These are phyloP conservation scores for Calonectria honghensis DNA, from an alignment of 2,329 filamentous ascomycete genomes.

Conservation along the genomic window DNA sequence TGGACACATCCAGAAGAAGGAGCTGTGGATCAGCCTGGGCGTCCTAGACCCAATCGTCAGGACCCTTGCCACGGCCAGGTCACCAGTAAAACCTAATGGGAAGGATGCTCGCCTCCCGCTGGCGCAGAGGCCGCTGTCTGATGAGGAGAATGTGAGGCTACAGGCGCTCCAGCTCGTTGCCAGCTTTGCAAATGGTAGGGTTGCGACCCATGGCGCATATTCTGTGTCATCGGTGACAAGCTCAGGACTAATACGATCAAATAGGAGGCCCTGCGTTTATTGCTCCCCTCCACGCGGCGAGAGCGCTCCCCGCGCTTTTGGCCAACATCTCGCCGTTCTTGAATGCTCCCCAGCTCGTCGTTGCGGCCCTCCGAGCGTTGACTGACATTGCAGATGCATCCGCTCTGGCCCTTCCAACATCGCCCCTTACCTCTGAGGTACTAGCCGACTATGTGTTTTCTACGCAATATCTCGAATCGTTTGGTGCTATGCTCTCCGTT, in stretches of 20 bases:
- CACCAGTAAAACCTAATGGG: conserved; percentile 60
- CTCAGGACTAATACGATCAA: conserved; percentile 43
- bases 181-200: conserved; percentile 87
- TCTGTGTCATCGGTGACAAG: not conserved
- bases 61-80: conserved; percentile 63
- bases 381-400: conserved; percentile 82
- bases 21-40: conserved; percentile 83
- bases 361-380: conserved; percentile 84
- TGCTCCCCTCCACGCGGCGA: conserved; percentile 80
- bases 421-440: conserved; percentile 67
- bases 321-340: conserved; percentile 79
- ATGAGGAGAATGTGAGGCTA: conserved; percentile 81
- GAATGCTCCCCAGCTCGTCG: conserved; percentile 79
- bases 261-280: conserved; percentile 88
- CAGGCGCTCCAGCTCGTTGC: conserved; percentile 91
- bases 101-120: conserved; percentile 62
- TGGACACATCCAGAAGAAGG: conserved; percentile 91
- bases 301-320: conserved; percentile 81
- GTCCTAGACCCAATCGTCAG: conserved; percentile 76
- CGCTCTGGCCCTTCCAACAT: conserved; percentile 71
- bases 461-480: conserved; percentile 74
- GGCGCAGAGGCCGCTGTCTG: conserved; percentile 66
- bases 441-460: conserved; percentile 81
- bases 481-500: conserved; percentile 80
- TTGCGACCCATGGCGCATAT: conserved; percentile 26